Percentiles rank a stretch among this genome's conserved stretches.
These are phyloP conservation scores for Xerophyta viscosa DNA, from an alignment of 106 monocot genomes.

Conservation along the genomic window DNA sequence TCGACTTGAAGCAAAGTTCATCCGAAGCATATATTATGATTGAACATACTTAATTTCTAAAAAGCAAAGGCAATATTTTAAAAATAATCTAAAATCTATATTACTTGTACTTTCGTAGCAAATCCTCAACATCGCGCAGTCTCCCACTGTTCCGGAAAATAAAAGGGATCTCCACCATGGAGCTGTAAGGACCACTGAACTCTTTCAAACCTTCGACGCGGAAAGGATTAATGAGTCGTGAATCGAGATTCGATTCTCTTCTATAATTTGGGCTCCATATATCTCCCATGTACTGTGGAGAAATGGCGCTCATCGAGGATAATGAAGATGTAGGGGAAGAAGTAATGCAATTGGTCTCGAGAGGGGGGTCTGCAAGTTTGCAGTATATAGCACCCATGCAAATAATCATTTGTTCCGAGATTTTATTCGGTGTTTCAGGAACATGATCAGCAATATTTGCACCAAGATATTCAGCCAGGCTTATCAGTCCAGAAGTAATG, in stretches of 20 bases:
- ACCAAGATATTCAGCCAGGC: constrained; percentile 86
- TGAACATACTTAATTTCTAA: too few relatives aligned
- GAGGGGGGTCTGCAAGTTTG: constrained; percentile 71
- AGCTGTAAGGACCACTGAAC: constrained; percentile 88
- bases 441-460: constrained; percentile 62
- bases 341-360: constrained; percentile 26
- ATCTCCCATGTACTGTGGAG: constrained; percentile 62
- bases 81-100: too few relatives aligned
- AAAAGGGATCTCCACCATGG: constrained; percentile 77
- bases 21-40: too few relatives aligned
- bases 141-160: constrained; percentile 38
- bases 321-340: constrained; percentile 82
- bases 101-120: constrained; percentile 66
- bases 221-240: constrained; percentile 81
- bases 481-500: constrained; percentile 42
- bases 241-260: constrained; percentile 46
- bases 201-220: constrained; percentile 81
- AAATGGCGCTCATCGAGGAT: constrained; percentile 71
- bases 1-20: too few relatives aligned
- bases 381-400: constrained; percentile 75
- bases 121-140: constrained; percentile 38
- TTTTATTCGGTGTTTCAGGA: constrained; percentile 63
- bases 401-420: constrained; percentile 78
- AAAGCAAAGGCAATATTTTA: constrained; percentile 1
- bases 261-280: constrained; percentile 61